These are phyloP conservation scores for Zygoascus hellenicus DNA, from an alignment of 1,139 yeast genomes.

Conservation along the genomic window DNA sequence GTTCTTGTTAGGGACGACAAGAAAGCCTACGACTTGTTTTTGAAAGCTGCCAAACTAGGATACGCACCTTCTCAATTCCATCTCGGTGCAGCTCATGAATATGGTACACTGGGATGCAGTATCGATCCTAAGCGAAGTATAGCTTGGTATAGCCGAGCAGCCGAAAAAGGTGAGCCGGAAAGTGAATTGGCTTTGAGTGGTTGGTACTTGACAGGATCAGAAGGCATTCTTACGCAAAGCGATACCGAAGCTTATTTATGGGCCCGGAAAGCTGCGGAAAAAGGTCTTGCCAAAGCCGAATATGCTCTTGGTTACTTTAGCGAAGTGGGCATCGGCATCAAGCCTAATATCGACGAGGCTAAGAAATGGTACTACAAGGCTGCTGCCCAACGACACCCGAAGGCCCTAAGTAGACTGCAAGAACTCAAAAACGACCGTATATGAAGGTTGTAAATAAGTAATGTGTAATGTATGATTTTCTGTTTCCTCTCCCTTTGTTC, in stretches of 20 bases:
- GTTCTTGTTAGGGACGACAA: conserved; percentile 40
- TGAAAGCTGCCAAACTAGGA: conserved; percentile 69
- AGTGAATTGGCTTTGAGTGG: conserved; percentile 88
- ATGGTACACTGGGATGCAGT: conserved; percentile 66
- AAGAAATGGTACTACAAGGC: conserved; percentile 52
- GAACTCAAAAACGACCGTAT: conserved; percentile 19
- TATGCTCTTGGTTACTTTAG: conserved; percentile 77
- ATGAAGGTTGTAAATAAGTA: neutral
- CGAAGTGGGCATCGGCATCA: conserved; percentile 72
- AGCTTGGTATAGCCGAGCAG: conserved; percentile 86
- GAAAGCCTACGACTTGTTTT: conserved; percentile 63
- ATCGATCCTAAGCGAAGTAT: conserved; percentile 69
- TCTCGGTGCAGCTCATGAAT: conserved; percentile 81
- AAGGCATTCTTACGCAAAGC: conserved; percentile 60
- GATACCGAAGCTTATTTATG: conserved; percentile 81
- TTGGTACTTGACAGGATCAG: conserved; percentile 85
- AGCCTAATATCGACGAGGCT: conserved; percentile 44
- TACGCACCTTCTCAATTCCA: conserved; percentile 81
- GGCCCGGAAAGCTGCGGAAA: conserved; percentile 83
- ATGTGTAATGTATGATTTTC: neutral
- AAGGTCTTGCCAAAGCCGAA: conserved; percentile 74
- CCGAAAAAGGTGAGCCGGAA: conserved; percentile 65
- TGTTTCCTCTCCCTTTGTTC: neutral
- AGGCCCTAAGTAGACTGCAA: conserved; percentile 43
- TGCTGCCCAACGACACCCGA: conserved; percentile 53